Evolutionary conservation across 176 grass and related monocot genomes (phyloP), one percentile per base, ranked within the genome.

Genomic region (Saccharum spontaneum): DNA sequence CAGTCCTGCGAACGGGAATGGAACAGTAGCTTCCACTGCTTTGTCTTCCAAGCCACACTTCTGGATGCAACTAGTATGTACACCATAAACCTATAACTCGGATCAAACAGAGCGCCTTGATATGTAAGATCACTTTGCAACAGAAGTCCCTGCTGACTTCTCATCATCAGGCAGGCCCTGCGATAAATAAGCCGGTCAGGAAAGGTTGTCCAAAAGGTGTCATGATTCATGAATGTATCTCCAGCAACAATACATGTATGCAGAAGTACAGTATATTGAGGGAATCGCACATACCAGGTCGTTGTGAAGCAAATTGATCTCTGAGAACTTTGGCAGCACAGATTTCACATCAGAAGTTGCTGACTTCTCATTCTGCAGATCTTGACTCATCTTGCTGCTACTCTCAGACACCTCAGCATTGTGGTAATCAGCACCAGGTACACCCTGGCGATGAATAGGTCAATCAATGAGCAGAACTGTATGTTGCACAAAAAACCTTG

Each of bases 301-400:
- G 55, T 69, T 76, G 17, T 59, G 63, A 85, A 78, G 64, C 48
- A 40, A 41, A 31, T n/a, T 69, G 61, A n/a, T 76, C 8, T 76
- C 7, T 12, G 72, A 34, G 33, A 48, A 11, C 24, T 59, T 23
- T 75, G 59, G 43, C 60, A 64, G 61, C 30, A 17, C 60, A 84
- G 71, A 54, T 66, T 66, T 38, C 71, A 49, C 59, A 67, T 75
- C 71, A 75, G 71, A 76, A 76, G 61, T 39, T 33, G 62, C 71
- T 84, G 72, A 50, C 31, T 52, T 76, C 43, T 66, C 71, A 26
- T 76, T 76, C 82, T 67, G 82, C 41, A 22, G 72, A 76, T 34
- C 71, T 41, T 67, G 33, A 67, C 38, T 76, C n/a, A 15, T 33
- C 18, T 23, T 67, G 31, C 33, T 84, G 72, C 31, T 84, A 20